Percentiles rank a stretch among this genome's conserved stretches.
These are phyloP conservation scores for Aspergillus nomiae DNA, from an alignment of 2,329 filamentous ascomycete genomes.

Conservation along the genomic window DNA sequence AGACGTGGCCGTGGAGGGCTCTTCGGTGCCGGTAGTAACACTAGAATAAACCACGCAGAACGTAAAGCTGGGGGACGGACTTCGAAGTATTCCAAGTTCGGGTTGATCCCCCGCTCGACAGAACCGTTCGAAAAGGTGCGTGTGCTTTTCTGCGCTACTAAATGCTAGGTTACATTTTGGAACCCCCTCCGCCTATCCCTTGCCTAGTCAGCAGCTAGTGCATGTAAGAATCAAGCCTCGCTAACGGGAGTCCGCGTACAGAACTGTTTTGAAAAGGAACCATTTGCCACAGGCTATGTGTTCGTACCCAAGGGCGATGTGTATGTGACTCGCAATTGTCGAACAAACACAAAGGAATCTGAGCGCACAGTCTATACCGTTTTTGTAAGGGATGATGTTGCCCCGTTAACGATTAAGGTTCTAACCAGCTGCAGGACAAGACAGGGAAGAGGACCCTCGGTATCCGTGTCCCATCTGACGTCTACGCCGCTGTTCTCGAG, in stretches of 20 bases:
- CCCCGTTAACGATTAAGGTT: background rate
- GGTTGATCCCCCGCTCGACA: slow-evolving; percentile 22
- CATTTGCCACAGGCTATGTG: slow-evolving; percentile 35
- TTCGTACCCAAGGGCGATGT: slow-evolving; percentile 47
- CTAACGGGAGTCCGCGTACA: slow-evolving; percentile 18
- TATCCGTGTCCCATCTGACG: slow-evolving; percentile 44
- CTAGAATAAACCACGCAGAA: slow-evolving; percentile 1
- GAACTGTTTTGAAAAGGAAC: slow-evolving; percentile 34
- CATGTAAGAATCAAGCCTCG: background rate
- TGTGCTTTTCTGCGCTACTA: background rate
- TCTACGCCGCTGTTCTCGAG: slow-evolving; percentile 41
- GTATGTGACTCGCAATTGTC: slow-evolving; percentile 47
- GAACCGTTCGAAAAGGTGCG: slow-evolving; percentile 33
- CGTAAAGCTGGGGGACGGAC: slow-evolving; percentile 2
- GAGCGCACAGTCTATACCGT: slow-evolving; percentile 37
- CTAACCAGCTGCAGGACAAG: slow-evolving; percentile 26
- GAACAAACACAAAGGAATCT: slow-evolving; percentile 37
- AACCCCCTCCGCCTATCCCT: background rate
- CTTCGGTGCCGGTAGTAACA: slow-evolving; percentile 7
- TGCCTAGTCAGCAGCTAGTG: slow-evolving; percentile 10
- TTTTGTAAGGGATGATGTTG: slow-evolving; percentile 32
- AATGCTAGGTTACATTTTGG: background rate
- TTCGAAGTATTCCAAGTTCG: slow-evolving; percentile 18
- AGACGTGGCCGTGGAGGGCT: slow-evolving; percentile 4
- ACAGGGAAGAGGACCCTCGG: slow-evolving; percentile 39